phyloP scores from a whole-genome alignment of 2,329 filamentous ascomycete species.

The Laburnicola sp. region DNA sequence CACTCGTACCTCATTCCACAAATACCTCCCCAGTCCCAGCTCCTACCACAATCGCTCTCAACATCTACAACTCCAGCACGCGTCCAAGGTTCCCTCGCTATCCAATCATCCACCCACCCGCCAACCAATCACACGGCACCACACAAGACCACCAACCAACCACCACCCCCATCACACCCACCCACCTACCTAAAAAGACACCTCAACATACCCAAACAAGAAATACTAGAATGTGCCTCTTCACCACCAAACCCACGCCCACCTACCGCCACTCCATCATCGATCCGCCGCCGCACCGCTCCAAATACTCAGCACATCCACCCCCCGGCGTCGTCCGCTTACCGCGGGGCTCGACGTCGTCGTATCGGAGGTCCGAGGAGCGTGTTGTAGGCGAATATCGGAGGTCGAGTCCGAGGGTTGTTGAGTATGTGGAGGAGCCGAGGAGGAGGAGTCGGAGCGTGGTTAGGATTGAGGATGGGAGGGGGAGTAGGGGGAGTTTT shows the following conservation, averaged over 20 bases:
- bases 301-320: constrained; percentile 38
- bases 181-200: too few relatives aligned
- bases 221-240: constrained; percentile 47
- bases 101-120: neutral
- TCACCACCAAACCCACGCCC: constrained; percentile 35
- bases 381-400: neutral
- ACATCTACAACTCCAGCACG: neutral
- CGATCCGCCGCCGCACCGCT: constrained; percentile 37
- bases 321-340: constrained; percentile 39
- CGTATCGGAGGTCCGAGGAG: constrained; percentile 27
- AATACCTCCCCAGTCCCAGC: too few relatives aligned
- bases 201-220: too few relatives aligned
- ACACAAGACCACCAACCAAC: neutral
- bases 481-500: constrained; percentile 30
- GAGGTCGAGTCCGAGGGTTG: constrained; percentile 13
- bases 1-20: too few relatives aligned
- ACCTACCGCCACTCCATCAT: constrained; percentile 25
- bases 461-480: constrained; percentile 10
- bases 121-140: neutral
- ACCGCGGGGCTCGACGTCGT: constrained; percentile 28
- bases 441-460: constrained; percentile 32
- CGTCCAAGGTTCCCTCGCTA: neutral
- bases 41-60: too few relatives aligned
- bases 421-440: constrained; percentile 36
- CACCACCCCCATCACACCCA: too few relatives aligned